A percentile compares a stretch with the other conserved stretches of the same genome.
Conservation (phyloP, 2,329 filamentous ascomycete genomes). For the Clonostachys rhizophaga region DNA sequence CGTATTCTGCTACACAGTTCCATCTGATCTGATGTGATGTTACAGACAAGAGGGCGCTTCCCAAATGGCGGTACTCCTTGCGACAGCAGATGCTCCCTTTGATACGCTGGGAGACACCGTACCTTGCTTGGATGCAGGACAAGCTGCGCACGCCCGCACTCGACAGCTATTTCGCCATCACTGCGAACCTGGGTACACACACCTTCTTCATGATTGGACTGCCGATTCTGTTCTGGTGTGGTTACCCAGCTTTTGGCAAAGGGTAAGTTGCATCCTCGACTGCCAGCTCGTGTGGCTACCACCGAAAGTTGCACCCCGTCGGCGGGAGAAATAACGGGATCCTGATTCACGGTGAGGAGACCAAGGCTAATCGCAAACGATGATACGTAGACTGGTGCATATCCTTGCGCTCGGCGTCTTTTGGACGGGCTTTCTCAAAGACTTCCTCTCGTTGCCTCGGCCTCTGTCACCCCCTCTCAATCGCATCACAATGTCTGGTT, state of each 20-base stretch:
- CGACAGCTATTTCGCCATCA: slow-evolving; percentile 95
- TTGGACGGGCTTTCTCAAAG: slow-evolving; percentile 90
- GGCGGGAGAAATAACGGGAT: slow-evolving; percentile 5
- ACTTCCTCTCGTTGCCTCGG: slow-evolving; percentile 86
- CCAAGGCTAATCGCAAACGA: background rate
- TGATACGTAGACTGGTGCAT: slow-evolving; percentile 56
- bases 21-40: background rate
- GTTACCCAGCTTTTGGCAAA: slow-evolving; percentile 78
- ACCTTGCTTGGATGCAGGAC: slow-evolving; percentile 82
- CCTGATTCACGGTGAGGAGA: background rate
- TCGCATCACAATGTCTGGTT: slow-evolving; percentile 96
- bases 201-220: slow-evolving; percentile 98
- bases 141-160: slow-evolving; percentile 75
- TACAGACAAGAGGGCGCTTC: slow-evolving; percentile 76
- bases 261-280: slow-evolving; percentile 54
- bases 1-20: background rate
- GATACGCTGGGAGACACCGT: slow-evolving; percentile 91
- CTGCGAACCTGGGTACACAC: slow-evolving; percentile 93
- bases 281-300: background rate
- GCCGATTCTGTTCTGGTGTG: slow-evolving; percentile 96
- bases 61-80: slow-evolving; percentile 81
- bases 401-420: slow-evolving; percentile 77
- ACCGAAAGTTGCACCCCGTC: background rate
- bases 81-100: slow-evolving; percentile 81
- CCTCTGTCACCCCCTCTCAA: slow-evolving; percentile 89